Evolutionary conservation across 768 basidiomycete species (phyloP), one percentile per base, ranked within the genome.

Genomic region (Lanmaoa rubissima): DNA sequence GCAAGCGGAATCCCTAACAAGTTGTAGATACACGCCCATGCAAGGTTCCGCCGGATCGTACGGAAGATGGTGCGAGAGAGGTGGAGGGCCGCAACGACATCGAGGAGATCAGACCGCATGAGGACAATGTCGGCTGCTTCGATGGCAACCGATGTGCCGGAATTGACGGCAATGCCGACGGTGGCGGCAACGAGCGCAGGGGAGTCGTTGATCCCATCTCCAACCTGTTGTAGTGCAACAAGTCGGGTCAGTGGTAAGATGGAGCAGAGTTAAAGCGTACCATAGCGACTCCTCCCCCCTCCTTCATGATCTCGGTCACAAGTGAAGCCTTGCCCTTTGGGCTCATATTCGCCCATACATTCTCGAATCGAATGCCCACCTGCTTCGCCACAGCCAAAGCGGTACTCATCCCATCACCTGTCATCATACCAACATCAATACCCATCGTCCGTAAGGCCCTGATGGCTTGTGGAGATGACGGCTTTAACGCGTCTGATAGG

Each of bases 171-270:
- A 57, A 99, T 95, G 41, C 97, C 97, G 24, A 99, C 92, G 1
- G 94, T 92, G 1, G 96, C 92, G 5, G 93, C 94, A 16, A 94
- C 95, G 2, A 99, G 86, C 13, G 96, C 97, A 2, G 95, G 96
- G 3, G 96, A 98, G 70, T 99, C 97, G 71, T 99, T 98, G 76
- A 98, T 97, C 35, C 97, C 97, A 72, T 99, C 97, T 24, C 97
- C 97, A 40, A 99, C 94, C 94, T 95, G 60, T 52, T 3, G 31
- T 2, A 28, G 48, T 4, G 9, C 19, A 21, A 41, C 10, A 44
- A 16, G 12, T 51, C 14, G 48, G 42, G 6, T 16, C 43, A 50
- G 9, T 44, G 19, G 12, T 5, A 44, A 1, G n/a, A 34, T 32
- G 16, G 40, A 46, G 55, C 16, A 6, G 35, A 52, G 48, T 21